Conservation (phyloP, 2,329 filamentous ascomycete genomes). For the Colletotrichum sublineola region DNA sequence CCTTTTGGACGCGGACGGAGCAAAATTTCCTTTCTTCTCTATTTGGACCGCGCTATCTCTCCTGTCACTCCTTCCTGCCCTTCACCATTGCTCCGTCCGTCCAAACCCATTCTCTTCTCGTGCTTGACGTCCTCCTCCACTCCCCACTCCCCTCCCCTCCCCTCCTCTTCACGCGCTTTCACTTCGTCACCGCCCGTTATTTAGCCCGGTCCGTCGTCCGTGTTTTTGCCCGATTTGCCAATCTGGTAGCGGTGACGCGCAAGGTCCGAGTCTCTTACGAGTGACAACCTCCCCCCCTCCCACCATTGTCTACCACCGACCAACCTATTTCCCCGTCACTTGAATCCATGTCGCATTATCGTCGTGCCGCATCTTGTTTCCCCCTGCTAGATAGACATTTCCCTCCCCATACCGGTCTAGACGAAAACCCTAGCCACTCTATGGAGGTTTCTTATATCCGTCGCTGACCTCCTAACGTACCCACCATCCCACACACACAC, state of each 20-base stretch:
- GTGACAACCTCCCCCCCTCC: conserved; percentile 4
- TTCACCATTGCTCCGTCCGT: conserved; percentile 10
- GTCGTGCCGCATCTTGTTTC: conserved; percentile 24
- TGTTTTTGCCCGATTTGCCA: conserved; percentile 32
- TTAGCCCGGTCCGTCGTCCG: not conserved
- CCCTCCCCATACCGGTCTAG: conserved; percentile 1
- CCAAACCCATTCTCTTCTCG: conserved; percentile 2
- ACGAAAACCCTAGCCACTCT: conserved; percentile 12
- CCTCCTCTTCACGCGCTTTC: not conserved
- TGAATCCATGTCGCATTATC: conserved; percentile 27
- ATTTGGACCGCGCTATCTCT: not conserved
- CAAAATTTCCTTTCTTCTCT: not conserved
- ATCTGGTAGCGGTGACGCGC: conserved; percentile 16
- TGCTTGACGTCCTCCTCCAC: not conserved
- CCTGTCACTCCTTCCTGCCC: not conserved
- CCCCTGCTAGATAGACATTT: conserved; percentile 8
- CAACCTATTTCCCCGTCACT: conserved; percentile 14
- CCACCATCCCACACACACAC: conserved; percentile 3
- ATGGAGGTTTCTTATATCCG: not conserved
- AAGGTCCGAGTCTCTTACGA: not conserved
- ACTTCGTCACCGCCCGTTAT: not conserved
- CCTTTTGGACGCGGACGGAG: not conserved
- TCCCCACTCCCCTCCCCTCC: not conserved
- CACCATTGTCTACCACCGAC: not conserved
- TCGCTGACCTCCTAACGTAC: not conserved